phyloP scores from a whole-genome alignment of 106 monocot genomes.

The Dioscorea zingiberensis region DNA sequence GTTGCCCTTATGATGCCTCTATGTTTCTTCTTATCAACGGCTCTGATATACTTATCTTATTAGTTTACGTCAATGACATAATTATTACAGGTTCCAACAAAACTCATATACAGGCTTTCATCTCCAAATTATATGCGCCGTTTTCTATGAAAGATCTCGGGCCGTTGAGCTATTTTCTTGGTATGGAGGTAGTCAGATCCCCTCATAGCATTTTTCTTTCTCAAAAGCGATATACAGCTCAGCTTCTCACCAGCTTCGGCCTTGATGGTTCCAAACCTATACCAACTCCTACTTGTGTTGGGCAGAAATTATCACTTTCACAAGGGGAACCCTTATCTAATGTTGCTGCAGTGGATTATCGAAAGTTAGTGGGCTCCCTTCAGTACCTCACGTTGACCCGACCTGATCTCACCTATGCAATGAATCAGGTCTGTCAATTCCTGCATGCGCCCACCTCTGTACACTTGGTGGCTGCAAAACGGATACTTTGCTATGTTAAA shows the following conservation, averaged over 20 bases:
- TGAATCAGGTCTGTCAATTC: background rate
- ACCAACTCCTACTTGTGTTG: background rate
- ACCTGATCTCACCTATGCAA: background rate
- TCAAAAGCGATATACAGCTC: background rate
- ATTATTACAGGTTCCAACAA: background rate
- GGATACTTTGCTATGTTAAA: background rate
- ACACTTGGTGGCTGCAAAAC: background rate
- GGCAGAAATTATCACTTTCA: background rate
- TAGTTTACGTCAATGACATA: slow-evolving; percentile 8
- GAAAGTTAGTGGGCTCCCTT: background rate
- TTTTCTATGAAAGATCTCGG: background rate
- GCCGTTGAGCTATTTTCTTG: background rate
- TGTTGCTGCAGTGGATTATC: background rate
- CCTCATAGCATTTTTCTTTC: background rate
- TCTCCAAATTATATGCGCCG: background rate
- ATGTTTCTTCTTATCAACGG: background rate
- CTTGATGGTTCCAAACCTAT: background rate
- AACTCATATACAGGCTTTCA: background rate
- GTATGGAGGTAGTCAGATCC: background rate
- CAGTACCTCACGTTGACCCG: slow-evolving; percentile 6
- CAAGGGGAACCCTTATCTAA: background rate
- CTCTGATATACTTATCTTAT: background rate
- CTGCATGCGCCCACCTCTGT: background rate
- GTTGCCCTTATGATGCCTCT: background rate
- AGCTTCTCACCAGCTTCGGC: too few species aligned